Base-by-base conservation (phyloP, 441 rosid genomes). In the Euphorbia corollata region DNA sequence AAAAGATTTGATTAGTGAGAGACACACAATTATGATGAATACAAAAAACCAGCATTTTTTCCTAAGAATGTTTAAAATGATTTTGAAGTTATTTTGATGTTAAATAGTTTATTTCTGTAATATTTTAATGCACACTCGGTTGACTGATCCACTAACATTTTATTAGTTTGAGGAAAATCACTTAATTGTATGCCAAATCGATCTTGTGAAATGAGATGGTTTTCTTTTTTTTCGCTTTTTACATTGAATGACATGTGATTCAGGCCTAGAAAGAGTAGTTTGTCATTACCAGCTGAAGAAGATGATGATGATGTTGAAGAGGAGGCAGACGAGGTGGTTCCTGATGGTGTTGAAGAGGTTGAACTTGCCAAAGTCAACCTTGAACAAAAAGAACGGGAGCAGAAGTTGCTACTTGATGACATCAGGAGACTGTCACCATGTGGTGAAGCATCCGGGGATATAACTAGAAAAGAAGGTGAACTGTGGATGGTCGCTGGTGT, bases 301-400 rank as follows among this genome's bases (percentile, higher is more conserved):
- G 99, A 87, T 71, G 98, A 91, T 78, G 98, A 89, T 61, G 98
- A 92, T 80, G 84, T 90, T 70, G 98, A 85, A 78, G 99, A 96
- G 82, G 98, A 87, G 84, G 94, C 97, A 65, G 96, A 92, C 75
- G 98, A 86, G 74, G 88, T 96, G 76, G 99, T 92, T 77, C 99
- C 99, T 60, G 90, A 87, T 71, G 99, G 98, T 60, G 97, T 87
- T 75, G 93, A 90, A 79, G 99, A 96, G 83, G 98, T 96, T 58
- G 99, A 89, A 83, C 87, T 87, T 78, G 99, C 98, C 66, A 89
- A 83, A 82, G 76, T 96, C 57, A 75, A 82, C 81, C 93, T 96
- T 69, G 97, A 95, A 75, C 82, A 79, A 68, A 90, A 82, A 73
- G 97, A 92, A 64, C 77, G 90, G 66, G 94, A 73, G 76, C 86